Conservation (phyloP, 2,329 filamentous ascomycete species). For the Neonectria sp. region DNA sequence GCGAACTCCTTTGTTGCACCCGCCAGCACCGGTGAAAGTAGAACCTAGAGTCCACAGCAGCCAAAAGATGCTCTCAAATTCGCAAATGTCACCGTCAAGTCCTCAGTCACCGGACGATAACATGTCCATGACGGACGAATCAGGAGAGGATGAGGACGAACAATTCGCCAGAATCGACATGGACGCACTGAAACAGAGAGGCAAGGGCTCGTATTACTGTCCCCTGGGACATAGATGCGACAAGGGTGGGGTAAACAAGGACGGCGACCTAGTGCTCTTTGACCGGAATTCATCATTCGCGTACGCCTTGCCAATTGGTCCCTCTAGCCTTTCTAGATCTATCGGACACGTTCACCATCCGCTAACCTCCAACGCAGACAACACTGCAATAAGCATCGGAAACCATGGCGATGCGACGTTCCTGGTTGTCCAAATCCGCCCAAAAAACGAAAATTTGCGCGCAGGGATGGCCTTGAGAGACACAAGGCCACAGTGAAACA, state of each 20-base stretch:
- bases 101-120: slow-evolving; percentile 35
- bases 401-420: slow-evolving; percentile 58
- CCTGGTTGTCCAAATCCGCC: slow-evolving; percentile 58
- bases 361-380: slow-evolving; percentile 51
- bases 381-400: slow-evolving; percentile 61
- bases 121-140: slow-evolving; percentile 50
- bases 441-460: slow-evolving; percentile 59
- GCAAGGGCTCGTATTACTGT: slow-evolving; percentile 57
- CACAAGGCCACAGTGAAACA: slow-evolving; percentile 59
- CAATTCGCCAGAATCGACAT: slow-evolving; percentile 55
- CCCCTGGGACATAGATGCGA: slow-evolving; percentile 54
- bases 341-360: slow-evolving; percentile 18
- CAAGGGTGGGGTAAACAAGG: slow-evolving; percentile 59
- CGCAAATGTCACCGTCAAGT: slow-evolving; percentile 32
- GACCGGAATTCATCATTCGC: slow-evolving; percentile 60
- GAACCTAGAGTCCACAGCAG: slow-evolving; percentile 40
- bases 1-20: slow-evolving; percentile 32
- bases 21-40: slow-evolving; percentile 35
- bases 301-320: slow-evolving; percentile 45
- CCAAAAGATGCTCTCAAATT: slow-evolving; percentile 45
- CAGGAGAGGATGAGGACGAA: slow-evolving; percentile 53
- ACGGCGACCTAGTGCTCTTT: slow-evolving; percentile 56
- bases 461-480: slow-evolving; percentile 59
- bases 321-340: slow-evolving; percentile 22
- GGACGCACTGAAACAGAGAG: slow-evolving; percentile 57